Evolutionary conservation across 2,329 filamentous ascomycete species (phyloP).

Genomic region (Colletotrichum orchidophilum): DNA sequence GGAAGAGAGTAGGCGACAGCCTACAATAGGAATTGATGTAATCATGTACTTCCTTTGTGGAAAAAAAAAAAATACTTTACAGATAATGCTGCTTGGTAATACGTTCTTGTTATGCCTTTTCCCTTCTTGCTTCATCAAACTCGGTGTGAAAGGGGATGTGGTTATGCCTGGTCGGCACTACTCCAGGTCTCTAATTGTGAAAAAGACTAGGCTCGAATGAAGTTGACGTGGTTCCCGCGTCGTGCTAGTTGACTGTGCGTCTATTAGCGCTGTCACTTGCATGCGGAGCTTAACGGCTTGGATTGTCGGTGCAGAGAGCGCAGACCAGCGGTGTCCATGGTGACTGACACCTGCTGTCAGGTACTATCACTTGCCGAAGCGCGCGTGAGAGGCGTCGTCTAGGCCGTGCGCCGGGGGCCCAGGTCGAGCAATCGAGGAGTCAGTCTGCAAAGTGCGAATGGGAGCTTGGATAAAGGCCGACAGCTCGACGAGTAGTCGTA

Average conservation of each 20-base stretch:
- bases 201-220: slow-evolving; percentile 13
- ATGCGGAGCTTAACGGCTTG: slow-evolving; percentile 27
- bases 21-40: not conserved
- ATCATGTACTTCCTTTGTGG: not conserved
- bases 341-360: slow-evolving; percentile 24
- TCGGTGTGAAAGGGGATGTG: not conserved
- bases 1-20: not conserved
- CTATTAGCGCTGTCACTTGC: slow-evolving; percentile 31
- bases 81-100: not conserved
- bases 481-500: no score
- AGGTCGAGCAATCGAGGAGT: not conserved
- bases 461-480: not conserved
- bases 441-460: not conserved
- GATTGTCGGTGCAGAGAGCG: slow-evolving; percentile 16
- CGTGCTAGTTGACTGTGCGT: slow-evolving; percentile 12
- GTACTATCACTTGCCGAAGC: slow-evolving; percentile 3
- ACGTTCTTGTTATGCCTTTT: not conserved
- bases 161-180: not conserved
- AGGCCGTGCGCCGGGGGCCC: not conserved
- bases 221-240: slow-evolving; percentile 28
- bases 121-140: not conserved
- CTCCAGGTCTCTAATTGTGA: not conserved
- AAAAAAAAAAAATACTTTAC: not conserved
- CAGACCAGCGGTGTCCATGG: slow-evolving; percentile 17
- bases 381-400: slow-evolving; percentile 5